These are phyloP conservation scores for Diaporthe ilicicola DNA, from an alignment of 2,329 filamentous ascomycete species.

Conservation along the genomic window DNA sequence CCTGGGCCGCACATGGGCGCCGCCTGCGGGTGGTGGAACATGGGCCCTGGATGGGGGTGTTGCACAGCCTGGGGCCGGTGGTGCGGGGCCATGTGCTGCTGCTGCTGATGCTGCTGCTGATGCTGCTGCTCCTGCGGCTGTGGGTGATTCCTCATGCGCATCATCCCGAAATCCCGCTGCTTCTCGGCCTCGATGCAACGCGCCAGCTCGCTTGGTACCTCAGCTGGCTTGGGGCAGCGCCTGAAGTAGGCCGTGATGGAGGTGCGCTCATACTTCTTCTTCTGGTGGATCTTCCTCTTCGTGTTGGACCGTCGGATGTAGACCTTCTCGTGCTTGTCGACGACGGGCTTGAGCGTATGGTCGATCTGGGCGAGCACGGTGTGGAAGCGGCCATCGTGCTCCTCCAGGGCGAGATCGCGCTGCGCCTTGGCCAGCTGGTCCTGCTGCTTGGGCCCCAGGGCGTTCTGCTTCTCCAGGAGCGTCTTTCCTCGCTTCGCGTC, in stretches of 20 bases:
- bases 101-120: no score
- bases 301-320: conserved; percentile 27
- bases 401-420: conserved; percentile 43
- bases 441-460: conserved; percentile 47
- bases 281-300: conserved; percentile 40
- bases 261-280: conserved; percentile 46
- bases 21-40: background rate
- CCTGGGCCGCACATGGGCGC: background rate
- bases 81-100: background rate
- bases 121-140: background rate
- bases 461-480: conserved; percentile 28
- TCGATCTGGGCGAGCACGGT: conserved; percentile 56
- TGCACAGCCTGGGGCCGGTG: conserved; percentile 2
- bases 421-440: conserved; percentile 52
- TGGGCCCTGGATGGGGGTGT: conserved; percentile 4
- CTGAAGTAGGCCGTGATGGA: conserved; percentile 58
- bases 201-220: conserved; percentile 27
- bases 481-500: conserved; percentile 50
- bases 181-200: conserved; percentile 21
- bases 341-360: conserved; percentile 42
- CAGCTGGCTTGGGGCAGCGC: conserved; percentile 45
- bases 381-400: conserved; percentile 49
- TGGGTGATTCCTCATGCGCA: background rate
- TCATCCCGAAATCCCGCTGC: conserved; percentile 1
- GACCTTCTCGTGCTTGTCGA: conserved; percentile 14